phyloP scores from a whole-genome alignment of 2,329 filamentous ascomycete species.

The Scedosporium boydii region DNA sequence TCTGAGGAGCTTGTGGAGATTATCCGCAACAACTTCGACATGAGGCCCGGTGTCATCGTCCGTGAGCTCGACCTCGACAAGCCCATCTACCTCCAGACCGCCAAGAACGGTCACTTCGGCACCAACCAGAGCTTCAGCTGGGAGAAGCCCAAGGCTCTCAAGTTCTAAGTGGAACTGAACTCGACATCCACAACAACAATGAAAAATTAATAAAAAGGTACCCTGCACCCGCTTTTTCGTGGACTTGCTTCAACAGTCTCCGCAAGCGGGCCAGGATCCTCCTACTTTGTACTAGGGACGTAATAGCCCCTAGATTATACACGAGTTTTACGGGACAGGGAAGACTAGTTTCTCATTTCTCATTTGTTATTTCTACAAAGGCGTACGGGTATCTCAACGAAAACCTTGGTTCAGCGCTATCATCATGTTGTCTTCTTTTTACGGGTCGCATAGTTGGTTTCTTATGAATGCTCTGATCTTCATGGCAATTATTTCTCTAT shows the following conservation, averaged over 20 bases:
- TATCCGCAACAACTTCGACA: slow-evolving; percentile 92
- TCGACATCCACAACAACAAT: slow-evolving; percentile 2
- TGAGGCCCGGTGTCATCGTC: slow-evolving; percentile 96
- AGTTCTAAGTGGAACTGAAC: slow-evolving; percentile 54
- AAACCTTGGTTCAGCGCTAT: slow-evolving; percentile 24
- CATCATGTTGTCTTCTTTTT: slow-evolving; percentile 14
- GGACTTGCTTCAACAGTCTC: slow-evolving; percentile 6
- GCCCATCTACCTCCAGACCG: slow-evolving; percentile 96
- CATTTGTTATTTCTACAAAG: slow-evolving; percentile 10
- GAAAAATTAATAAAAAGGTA: background rate
- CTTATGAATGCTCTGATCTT: slow-evolving; percentile 13
- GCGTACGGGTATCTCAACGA: slow-evolving; percentile 38
- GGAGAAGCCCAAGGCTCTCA: slow-evolving; percentile 96
- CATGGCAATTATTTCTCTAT: background rate
- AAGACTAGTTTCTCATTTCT: slow-evolving; percentile 3
- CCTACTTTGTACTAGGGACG: slow-evolving; percentile 1
- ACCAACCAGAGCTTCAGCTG: slow-evolving; percentile 96
- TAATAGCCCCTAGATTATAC: slow-evolving; percentile 1
- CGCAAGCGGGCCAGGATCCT: slow-evolving; percentile 1
- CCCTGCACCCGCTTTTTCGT: background rate
- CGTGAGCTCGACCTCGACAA: slow-evolving; percentile 90
- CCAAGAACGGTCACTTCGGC: slow-evolving; percentile 98
- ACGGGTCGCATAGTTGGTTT: slow-evolving; percentile 8
- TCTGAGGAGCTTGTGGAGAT: slow-evolving; percentile 93
- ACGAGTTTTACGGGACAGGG: slow-evolving; percentile 4